Evolutionary conservation across 371 early-diverging fungal genomes (phyloP).

Genomic region (Cokeromyces recurvatus): DNA sequence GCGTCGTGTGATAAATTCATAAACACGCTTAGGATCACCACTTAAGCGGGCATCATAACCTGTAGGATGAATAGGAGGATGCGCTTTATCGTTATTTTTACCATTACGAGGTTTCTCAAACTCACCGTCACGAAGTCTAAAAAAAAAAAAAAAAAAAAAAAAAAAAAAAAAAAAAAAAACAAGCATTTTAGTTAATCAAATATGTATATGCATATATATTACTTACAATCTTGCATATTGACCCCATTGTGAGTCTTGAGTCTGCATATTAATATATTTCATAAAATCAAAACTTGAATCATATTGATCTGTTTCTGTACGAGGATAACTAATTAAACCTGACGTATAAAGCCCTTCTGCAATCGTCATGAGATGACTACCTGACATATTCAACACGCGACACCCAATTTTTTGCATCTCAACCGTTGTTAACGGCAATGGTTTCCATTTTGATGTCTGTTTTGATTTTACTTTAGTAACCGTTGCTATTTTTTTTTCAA

Average conservation of each 20-base stretch:
- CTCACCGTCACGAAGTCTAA: slow-evolving; percentile 67
- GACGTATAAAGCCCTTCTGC: slow-evolving; percentile 84
- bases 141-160: no score
- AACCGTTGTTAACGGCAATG: slow-evolving; percentile 93
- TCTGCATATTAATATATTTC: slow-evolving; percentile 65
- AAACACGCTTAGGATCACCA: slow-evolving; percentile 77
- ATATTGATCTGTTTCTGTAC: slow-evolving; percentile 99
- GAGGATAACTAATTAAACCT: slow-evolving; percentile 98
- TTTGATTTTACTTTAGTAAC: slow-evolving; percentile 59
- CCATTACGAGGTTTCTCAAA: slow-evolving; percentile 88
- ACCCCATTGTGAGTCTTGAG: slow-evolving; percentile 59
- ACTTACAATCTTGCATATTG: slow-evolving; percentile 59
- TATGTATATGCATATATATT: not conserved
- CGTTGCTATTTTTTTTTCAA: slow-evolving; percentile 53
- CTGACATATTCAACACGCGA: slow-evolving; percentile 66
- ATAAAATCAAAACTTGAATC: slow-evolving; percentile 72
- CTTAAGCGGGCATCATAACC: slow-evolving; percentile 51
- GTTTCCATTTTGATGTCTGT: slow-evolving; percentile 82
- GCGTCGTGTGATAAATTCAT: slow-evolving; percentile 89
- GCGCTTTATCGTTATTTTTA: slow-evolving; percentile 96
- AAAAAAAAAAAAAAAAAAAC: no score
- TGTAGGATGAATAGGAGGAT: slow-evolving; percentile 99
- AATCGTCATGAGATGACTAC: slow-evolving; percentile 84
- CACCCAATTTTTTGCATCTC: slow-evolving; percentile 92
- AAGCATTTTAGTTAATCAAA: not conserved